Percentiles rank a stretch among this genome's conserved stretches.
phyloP scores from a whole-genome alignment of 2,329 filamentous ascomycete genomes.

The Aspergillus amoenus region DNA sequence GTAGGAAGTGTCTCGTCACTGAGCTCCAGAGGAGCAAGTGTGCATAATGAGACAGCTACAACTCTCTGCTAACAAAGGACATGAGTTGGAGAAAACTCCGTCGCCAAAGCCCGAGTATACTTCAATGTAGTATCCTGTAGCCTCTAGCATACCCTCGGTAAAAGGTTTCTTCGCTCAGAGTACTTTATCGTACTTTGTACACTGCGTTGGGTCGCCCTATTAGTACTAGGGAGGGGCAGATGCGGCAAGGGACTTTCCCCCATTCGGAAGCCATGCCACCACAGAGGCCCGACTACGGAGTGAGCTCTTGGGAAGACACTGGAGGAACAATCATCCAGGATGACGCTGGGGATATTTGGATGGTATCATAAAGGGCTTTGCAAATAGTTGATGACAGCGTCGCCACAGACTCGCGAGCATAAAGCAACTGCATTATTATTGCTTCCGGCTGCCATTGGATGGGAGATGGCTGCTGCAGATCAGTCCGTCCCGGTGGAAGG shows the following conservation, averaged over 20 bases:
- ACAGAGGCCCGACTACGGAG: too few species aligned
- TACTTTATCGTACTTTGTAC: not conserved
- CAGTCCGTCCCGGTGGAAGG: not conserved
- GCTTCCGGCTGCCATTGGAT: not conserved
- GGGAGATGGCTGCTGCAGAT: slow-evolving; percentile 1
- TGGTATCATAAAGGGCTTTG: not conserved
- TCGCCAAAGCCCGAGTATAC: not conserved
- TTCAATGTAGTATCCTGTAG: not conserved
- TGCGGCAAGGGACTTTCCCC: not conserved
- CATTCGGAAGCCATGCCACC: not conserved
- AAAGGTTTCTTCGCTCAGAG: not conserved
- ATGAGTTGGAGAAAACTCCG: not conserved
- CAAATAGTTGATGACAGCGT: not conserved
- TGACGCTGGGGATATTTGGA: not conserved
- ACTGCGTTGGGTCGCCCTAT: not conserved
- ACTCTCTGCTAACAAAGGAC: not conserved
- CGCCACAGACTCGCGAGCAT: not conserved
- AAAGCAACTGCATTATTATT: slow-evolving; percentile 1
- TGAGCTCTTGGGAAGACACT: not conserved
- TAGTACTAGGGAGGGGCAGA: not conserved
- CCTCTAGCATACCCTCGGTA: not conserved
- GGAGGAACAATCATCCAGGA: not conserved
- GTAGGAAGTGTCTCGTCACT: too few species aligned
- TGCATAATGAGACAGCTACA: not conserved
- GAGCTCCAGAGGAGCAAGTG: too few species aligned